phyloP scores from a whole-genome alignment of 345 rosid genomes.

The Rhodomyrtus tomentosa region DNA sequence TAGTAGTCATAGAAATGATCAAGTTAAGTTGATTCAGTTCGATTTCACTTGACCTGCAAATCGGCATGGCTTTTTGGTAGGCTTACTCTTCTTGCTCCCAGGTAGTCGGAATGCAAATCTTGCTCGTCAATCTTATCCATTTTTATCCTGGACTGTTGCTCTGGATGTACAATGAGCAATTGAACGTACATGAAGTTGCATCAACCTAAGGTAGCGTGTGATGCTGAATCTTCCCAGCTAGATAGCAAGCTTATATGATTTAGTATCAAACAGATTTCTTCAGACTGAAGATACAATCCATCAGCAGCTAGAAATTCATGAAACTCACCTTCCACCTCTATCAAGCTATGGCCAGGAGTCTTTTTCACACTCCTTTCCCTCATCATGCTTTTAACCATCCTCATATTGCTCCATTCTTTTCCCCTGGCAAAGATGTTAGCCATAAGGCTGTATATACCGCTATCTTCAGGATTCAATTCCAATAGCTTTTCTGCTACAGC shows the following conservation, averaged over 20 bases:
- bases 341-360: conserved; percentile 28
- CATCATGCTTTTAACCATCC: conserved; percentile 17
- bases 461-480: conserved; percentile 23
- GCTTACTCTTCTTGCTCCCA: background rate
- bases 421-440: conserved; percentile 13
- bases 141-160: background rate
- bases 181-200: background rate
- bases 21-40: background rate
- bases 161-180: background rate
- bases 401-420: conserved; percentile 21
- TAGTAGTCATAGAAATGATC: background rate
- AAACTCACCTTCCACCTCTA: conserved; percentile 20
- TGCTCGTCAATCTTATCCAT: background rate
- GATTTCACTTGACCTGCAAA: background rate
- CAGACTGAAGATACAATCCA: conserved; percentile 10
- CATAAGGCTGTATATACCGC: conserved; percentile 21
- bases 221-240: background rate
- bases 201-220: background rate
- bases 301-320: conserved; percentile 26
- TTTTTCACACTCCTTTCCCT: conserved; percentile 23
- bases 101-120: background rate
- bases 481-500: conserved; percentile 14
- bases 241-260: conserved; percentile 3
- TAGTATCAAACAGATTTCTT: conserved; percentile 10
- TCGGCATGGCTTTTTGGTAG: background rate